These are phyloP conservation scores for Apiospora malaysiana DNA, from an alignment of 2,329 filamentous ascomycete species.

Conservation along the genomic window DNA sequence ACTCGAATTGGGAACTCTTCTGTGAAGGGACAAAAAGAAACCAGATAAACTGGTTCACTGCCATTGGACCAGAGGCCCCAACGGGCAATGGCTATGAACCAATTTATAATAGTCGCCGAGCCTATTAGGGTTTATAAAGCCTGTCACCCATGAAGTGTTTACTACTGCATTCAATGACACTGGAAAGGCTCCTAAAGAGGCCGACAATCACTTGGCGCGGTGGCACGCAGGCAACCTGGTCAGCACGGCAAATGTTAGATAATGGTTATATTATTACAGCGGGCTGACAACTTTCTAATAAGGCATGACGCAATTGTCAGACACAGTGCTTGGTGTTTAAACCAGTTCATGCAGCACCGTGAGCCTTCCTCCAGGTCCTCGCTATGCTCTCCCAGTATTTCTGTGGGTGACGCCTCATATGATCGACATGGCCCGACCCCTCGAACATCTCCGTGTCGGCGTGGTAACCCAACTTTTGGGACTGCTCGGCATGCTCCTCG, in stretches of 20 bases:
- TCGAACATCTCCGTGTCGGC: constrained; percentile 58
- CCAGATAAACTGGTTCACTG: background rate
- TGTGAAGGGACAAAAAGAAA: background rate
- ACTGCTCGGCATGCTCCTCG: constrained; percentile 57
- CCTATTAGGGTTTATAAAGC: background rate
- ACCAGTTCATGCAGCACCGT: background rate
- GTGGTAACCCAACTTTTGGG: constrained; percentile 53
- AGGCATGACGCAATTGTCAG: too few relatives aligned
- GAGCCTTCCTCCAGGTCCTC: background rate
- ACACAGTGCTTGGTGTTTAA: background rate
- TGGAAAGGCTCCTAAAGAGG: too few relatives aligned
- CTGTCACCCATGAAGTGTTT: too few relatives aligned
- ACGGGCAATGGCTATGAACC: background rate
- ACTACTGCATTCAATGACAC: too few relatives aligned
- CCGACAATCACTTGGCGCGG: constrained; percentile 40
- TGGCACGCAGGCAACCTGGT: constrained; percentile 49
- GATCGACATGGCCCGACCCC: constrained; percentile 64
- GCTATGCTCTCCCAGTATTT: constrained; percentile 59
- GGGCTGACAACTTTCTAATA: background rate
- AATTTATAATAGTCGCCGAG: background rate
- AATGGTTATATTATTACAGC: background rate
- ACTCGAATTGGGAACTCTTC: too few relatives aligned
- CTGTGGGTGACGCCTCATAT: constrained; percentile 61
- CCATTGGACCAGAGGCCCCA: background rate
- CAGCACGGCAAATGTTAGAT: background rate